Percentiles rank a stretch among this genome's conserved stretches.
These are phyloP conservation scores for Backusella liffmaniae DNA, from an alignment of 192 early-diverging fungal genomes.

Conservation along the genomic window DNA sequence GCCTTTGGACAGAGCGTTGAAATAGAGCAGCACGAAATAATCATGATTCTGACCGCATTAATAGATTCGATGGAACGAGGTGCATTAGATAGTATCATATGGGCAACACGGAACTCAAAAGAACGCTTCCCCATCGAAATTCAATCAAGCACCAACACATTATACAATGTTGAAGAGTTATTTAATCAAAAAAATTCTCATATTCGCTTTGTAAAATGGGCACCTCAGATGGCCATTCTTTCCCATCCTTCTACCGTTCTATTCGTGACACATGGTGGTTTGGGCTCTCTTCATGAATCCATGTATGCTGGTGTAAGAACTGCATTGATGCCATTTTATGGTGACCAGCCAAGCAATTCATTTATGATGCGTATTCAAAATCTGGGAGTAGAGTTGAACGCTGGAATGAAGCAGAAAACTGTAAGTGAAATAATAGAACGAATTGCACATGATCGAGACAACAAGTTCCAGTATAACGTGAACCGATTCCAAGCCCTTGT, in stretches of 20 bases:
- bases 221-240: constrained; percentile 34
- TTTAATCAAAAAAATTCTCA: neutral
- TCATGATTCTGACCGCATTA: constrained; percentile 28
- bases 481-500: neutral
- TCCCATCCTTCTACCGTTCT: constrained; percentile 21
- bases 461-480: neutral
- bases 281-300: constrained; percentile 29
- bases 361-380: neutral
- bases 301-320: constrained; percentile 29
- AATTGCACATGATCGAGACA: neutral
- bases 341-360: constrained; percentile 28
- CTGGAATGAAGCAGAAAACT: neutral
- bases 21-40: neutral
- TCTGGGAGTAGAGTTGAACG: neutral
- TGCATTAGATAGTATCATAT: constrained; percentile 37
- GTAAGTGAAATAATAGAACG: neutral
- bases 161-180: neutral
- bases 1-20: constrained; percentile 32
- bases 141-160: neutral
- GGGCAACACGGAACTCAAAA: constrained; percentile 13
- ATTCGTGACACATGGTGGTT: constrained; percentile 35
- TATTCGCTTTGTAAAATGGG: constrained; percentile 12
- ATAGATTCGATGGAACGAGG: constrained; percentile 19
- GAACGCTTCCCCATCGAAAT: neutral
- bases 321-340: constrained; percentile 29